Evolutionary conservation across 1,139 yeast species (phyloP).

Genomic region (Scheffersomyces cryptocercus): DNA sequence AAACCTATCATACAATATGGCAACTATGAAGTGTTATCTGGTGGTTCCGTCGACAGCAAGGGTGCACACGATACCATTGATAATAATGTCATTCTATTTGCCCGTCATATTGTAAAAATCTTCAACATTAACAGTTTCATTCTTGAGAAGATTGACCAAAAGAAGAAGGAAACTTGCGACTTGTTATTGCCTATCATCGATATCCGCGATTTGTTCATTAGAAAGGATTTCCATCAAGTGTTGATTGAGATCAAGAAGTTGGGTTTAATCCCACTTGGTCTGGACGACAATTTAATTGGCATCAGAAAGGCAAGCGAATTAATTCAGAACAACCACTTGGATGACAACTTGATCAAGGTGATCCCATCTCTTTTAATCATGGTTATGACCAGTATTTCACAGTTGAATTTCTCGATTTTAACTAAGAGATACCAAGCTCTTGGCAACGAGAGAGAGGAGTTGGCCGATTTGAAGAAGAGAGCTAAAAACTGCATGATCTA

Average conservation of each 20-base stretch:
- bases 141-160: conserved; percentile 41
- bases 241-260: conserved; percentile 58
- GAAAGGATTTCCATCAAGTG: conserved; percentile 62
- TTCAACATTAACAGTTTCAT: conserved; percentile 56
- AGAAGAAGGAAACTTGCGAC: conserved; percentile 62
- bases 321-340: conserved; percentile 47
- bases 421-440: conserved; percentile 50
- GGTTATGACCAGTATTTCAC: conserved; percentile 77
- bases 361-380: conserved; percentile 79
- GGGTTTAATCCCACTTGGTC: conserved; percentile 64
- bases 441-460: conserved; percentile 55
- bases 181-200: conserved; percentile 65
- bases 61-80: conserved; percentile 32
- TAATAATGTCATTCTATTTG: conserved; percentile 54
- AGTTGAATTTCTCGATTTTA: conserved; percentile 51
- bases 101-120: conserved; percentile 55
- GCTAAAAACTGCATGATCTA: conserved; percentile 90
- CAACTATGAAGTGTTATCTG: conserved; percentile 31
- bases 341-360: conserved; percentile 74
- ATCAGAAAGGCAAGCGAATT: conserved; percentile 46
- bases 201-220: conserved; percentile 62
- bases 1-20: conserved; percentile 51
- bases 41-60: conserved; percentile 16
- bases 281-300: conserved; percentile 36
- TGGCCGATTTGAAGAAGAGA: conserved; percentile 55